Percentiles rank a stretch among this genome's conserved stretches.
Conservation (phyloP, 169 alveolate species). For the Eimeria sp. region DNA sequence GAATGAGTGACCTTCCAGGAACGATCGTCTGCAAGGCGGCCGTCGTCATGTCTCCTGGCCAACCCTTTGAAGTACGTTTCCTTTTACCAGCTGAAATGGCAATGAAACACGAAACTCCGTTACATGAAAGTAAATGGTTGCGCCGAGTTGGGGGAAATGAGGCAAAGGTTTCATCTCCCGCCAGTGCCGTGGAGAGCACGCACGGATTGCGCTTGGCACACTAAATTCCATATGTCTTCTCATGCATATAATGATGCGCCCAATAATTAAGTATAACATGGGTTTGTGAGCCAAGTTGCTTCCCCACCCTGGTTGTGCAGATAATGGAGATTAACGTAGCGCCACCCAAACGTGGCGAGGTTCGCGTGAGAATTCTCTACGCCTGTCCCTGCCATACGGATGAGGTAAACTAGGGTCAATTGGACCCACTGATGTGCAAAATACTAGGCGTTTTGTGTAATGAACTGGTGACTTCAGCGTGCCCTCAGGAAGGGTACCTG, state of each 20-base stretch:
- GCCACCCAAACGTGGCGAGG: conserved; percentile 90
- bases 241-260: not conserved
- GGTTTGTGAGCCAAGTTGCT: not conserved
- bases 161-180: not conserved
- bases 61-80: conserved; percentile 31
- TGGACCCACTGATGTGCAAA: not conserved
- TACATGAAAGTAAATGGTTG: not conserved
- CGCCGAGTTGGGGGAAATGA: not conserved
- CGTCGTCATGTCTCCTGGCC: conserved; percentile 64
- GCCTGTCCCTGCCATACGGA: conserved; percentile 93
- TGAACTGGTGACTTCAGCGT: not conserved
- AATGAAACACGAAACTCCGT: not conserved
- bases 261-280: not conserved
- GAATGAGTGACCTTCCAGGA: conserved; percentile 40
- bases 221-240: not conserved
- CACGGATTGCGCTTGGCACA: not conserved
- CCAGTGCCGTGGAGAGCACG: not conserved
- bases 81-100: not conserved
- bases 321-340: conserved; percentile 87
- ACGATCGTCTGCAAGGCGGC: conserved; percentile 79
- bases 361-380: conserved; percentile 88
- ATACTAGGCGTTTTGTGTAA: not conserved
- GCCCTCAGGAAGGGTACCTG: not conserved
- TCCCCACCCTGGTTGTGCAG: not conserved
- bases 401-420: conserved; percentile 81